A percentile compares a stretch with the other conserved stretches of the same genome.
phyloP scores from a whole-genome alignment of 108 stramenopile genomes.

The Skeletonema marinoi region DNA sequence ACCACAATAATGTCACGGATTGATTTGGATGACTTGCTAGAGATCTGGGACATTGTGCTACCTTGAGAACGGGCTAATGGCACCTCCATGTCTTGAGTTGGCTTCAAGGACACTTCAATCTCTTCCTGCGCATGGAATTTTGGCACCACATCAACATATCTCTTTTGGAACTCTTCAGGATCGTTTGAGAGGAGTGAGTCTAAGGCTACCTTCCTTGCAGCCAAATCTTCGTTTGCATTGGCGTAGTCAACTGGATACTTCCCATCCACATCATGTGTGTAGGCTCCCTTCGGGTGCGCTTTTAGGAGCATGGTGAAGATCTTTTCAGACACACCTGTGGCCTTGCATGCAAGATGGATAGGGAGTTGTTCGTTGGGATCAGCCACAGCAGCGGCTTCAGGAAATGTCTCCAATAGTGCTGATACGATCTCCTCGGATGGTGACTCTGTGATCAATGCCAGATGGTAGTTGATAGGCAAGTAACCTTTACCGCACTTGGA shows the following conservation, averaged over 20 bases:
- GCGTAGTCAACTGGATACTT: slow-evolving; percentile 18
- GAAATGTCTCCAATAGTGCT: slow-evolving; percentile 21
- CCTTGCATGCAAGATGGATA: slow-evolving; percentile 24
- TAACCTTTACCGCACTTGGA: not conserved
- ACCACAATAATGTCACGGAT: not conserved
- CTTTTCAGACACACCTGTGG: slow-evolving; percentile 2
- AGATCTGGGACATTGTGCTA: not conserved
- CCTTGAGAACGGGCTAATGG: not conserved
- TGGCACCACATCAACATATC: no score
- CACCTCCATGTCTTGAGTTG: not conserved
- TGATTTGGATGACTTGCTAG: not conserved
- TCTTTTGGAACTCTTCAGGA: not conserved
- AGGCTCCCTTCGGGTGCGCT: slow-evolving; percentile 29
- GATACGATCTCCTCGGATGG: slow-evolving; percentile 1
- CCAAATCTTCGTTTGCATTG: not conserved
- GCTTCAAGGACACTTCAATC: no score
- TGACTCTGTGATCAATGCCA: not conserved
- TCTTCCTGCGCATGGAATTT: no score
- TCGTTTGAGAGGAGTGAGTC: slow-evolving; percentile 18
- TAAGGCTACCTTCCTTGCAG: slow-evolving; percentile 20
- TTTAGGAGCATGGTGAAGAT: slow-evolving; percentile 24
- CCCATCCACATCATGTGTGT: slow-evolving; percentile 11
- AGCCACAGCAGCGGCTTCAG: slow-evolving; percentile 3
- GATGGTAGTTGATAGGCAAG: slow-evolving; percentile 14
- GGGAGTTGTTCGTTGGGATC: slow-evolving; percentile 18